phyloP scores from a whole-genome alignment of 2,329 filamentous ascomycete species.

The Cadophora gregata region DNA sequence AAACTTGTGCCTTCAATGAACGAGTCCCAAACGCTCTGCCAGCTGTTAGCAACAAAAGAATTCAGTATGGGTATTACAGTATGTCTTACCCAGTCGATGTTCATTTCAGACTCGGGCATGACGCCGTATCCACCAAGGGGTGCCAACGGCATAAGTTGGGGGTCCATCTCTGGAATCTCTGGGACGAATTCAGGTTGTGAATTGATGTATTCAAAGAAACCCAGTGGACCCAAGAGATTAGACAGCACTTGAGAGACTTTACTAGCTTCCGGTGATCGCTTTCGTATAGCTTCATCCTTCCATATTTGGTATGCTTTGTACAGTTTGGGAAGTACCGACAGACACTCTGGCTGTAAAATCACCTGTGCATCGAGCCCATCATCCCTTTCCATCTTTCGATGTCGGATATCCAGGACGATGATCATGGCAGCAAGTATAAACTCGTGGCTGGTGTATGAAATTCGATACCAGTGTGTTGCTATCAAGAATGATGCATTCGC shows the following conservation, averaged over 20 bases:
- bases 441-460: slow-evolving; percentile 39
- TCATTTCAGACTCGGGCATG: slow-evolving; percentile 30
- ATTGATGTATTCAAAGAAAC: slow-evolving; percentile 16
- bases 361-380: slow-evolving; percentile 5
- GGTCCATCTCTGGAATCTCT: slow-evolving; percentile 1
- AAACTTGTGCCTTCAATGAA: slow-evolving; percentile 40
- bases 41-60: slow-evolving; percentile 16
- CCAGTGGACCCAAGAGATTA: slow-evolving; percentile 30
- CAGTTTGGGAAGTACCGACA: slow-evolving; percentile 19
- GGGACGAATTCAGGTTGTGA: neutral
- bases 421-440: slow-evolving; percentile 38
- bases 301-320: slow-evolving; percentile 31
- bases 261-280: slow-evolving; percentile 24
- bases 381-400: slow-evolving; percentile 24
- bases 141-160: slow-evolving; percentile 1
- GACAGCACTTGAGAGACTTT: slow-evolving; percentile 33
- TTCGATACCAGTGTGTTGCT: slow-evolving; percentile 33
- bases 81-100: slow-evolving; percentile 42
- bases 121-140: slow-evolving; percentile 10
- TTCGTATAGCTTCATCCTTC: slow-evolving; percentile 19
- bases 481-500: slow-evolving; percentile 5
- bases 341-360: neutral
- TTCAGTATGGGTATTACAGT: neutral
- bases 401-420: slow-evolving; percentile 30
- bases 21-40: slow-evolving; percentile 40